Percentiles rank a stretch among this genome's conserved stretches.
Evolutionary conservation across 164 flowering plant genomes (phyloP).

Genomic region (Dillenia suffruticosa): DNA sequence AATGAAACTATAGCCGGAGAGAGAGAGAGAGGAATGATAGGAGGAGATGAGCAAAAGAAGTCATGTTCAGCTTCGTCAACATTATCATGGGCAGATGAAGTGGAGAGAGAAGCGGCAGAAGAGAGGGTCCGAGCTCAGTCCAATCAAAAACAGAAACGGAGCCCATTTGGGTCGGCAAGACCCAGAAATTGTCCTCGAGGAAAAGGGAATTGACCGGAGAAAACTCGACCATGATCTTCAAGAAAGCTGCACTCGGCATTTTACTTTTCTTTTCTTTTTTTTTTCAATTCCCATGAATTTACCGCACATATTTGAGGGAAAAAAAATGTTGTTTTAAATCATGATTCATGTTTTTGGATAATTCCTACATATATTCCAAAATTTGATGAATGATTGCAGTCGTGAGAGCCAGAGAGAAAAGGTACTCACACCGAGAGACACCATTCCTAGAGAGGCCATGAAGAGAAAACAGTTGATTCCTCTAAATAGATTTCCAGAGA

Average conservation of each 20-base stretch:
- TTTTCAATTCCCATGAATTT: not conserved
- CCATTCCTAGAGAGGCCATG: conserved; percentile 2
- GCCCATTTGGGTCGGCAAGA: conserved; percentile 36
- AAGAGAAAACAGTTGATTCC: conserved; percentile 1
- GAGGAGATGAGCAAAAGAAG: too few relatives aligned
- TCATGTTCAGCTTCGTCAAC: too few relatives aligned
- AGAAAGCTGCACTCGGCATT: not conserved
- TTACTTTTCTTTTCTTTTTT: not conserved
- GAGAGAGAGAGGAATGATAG: too few relatives aligned
- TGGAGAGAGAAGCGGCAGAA: conserved; percentile 26
- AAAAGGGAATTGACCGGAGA: conserved; percentile 31
- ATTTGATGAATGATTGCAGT: not conserved
- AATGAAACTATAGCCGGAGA: too few relatives aligned
- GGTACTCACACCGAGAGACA: conserved; percentile 4
- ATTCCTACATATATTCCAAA: not conserved
- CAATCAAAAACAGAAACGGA: conserved; percentile 12
- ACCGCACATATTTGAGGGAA: not conserved
- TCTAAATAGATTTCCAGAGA: not conserved
- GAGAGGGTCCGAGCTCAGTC: conserved; percentile 8
- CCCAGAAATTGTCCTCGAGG: conserved; percentile 34
- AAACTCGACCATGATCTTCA: conserved; percentile 17
- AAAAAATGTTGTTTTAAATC: not conserved
- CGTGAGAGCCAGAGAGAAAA: conserved; percentile 10
- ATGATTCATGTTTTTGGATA: not conserved
- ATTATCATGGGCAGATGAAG: conserved; percentile 39